Conservation (phyloP, 2,329 filamentous ascomycete genomes). For the Fusarium oxysporum region DNA sequence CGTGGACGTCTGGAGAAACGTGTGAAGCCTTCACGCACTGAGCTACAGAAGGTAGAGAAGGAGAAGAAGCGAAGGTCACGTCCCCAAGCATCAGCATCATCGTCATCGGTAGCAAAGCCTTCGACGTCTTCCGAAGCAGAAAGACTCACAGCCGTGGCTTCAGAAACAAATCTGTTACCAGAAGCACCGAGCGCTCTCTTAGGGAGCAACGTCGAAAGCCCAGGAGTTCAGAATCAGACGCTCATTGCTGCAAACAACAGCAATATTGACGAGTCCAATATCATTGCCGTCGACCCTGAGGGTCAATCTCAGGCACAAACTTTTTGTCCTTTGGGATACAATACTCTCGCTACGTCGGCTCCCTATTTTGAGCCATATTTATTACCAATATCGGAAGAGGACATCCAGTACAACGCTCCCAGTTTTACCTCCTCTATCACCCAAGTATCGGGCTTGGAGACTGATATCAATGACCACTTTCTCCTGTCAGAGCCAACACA, state of each 20-base stretch:
- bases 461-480: not conserved
- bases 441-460: not conserved
- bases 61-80: not conserved
- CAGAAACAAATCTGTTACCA: too few relatives aligned
- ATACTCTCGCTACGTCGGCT: not conserved
- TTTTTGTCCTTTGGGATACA: not conserved
- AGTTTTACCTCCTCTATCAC: not conserved
- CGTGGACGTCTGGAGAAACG: not conserved
- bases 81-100: not conserved
- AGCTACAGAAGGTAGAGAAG: not conserved
- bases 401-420: not conserved
- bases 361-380: not conserved
- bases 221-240: not conserved
- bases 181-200: not conserved
- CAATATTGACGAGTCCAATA: not conserved
- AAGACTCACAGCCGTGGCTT: not conserved
- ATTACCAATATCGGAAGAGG: not conserved
- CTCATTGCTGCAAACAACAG: not conserved
- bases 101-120: not conserved
- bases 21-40: not conserved
- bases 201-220: not conserved
- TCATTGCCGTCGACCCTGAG: not conserved
- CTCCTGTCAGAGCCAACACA: not conserved
- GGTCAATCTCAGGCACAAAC: not conserved
- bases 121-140: too few relatives aligned